A percentile compares a stretch with the other conserved stretches of the same genome.
Evolutionary conservation across 805 yeast genomes (phyloP).

Genomic region (Suhomyces faveliae): DNA sequence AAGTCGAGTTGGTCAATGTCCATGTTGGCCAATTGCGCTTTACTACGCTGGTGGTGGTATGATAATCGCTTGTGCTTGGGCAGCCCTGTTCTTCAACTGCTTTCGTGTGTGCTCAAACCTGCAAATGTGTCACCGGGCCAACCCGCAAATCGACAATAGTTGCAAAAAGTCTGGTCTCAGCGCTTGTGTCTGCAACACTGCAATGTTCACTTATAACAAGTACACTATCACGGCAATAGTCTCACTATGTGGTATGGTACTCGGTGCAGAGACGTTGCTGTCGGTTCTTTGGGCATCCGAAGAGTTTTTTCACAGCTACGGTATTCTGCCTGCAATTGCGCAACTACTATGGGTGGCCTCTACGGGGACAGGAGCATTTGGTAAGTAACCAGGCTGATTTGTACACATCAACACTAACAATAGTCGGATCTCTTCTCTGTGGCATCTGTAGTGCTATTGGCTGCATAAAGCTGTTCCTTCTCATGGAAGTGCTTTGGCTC

Average conservation of each 20-base stretch:
- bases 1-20: slow-evolving; percentile 11
- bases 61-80: neutral
- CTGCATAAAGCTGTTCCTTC: slow-evolving; percentile 22
- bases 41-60: neutral
- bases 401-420: slow-evolving; percentile 12
- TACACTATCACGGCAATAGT: slow-evolving; percentile 8
- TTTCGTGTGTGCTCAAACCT: neutral
- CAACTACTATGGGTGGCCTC: slow-evolving; percentile 4
- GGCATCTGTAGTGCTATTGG: slow-evolving; percentile 33
- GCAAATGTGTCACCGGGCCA: neutral
- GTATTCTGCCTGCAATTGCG: slow-evolving; percentile 20
- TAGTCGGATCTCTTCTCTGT: slow-evolving; percentile 31
- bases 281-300: slow-evolving; percentile 19
- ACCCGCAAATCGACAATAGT: neutral
- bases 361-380: neutral
- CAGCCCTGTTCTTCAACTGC: neutral
- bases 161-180: neutral
- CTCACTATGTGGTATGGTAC: slow-evolving; percentile 26
- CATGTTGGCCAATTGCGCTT: slow-evolving; percentile 4
- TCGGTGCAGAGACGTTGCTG: slow-evolving; percentile 29
- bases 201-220: slow-evolving; percentile 5
- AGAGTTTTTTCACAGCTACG: slow-evolving; percentile 22
- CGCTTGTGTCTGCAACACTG: neutral
- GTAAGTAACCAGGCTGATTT: neutral
- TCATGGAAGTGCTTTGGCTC: slow-evolving; percentile 27